Evolutionary conservation across 371 early-diverging fungal genomes (phyloP), one percentile per base, ranked within the genome.

Genomic region (Rhizopus arrhizus): DNA sequence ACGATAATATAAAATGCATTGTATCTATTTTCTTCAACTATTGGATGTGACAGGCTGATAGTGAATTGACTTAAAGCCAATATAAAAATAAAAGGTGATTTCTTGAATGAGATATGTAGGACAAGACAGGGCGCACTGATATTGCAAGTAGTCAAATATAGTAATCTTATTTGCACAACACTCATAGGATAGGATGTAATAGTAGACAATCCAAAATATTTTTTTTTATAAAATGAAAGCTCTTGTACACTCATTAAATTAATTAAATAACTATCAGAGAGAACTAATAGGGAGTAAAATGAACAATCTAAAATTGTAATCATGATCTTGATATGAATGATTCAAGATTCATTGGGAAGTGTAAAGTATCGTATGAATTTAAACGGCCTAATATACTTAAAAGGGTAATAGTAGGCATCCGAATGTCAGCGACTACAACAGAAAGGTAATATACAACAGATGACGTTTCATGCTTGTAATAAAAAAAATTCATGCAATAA

Each of bases 121-220:
- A 67, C 67, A 11, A 34, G 32, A 45, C 35, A 53, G 40, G 70
- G 70, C 1, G 34, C 66, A 0, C 13, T 66, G 11, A 28, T 70
- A 11, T 29, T 67, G 33, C 70, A 70, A 51, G 70, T 64, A n/a
- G 67, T 60, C 15, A 70, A 70, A 50, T 70, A 70, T 43, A 61
- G 66, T 8, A 42, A 67, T 34, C 46, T 69, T 4, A 35, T 43
- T 2, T 64, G 58, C 5, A 40, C 64, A 28, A 46, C 47, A 5
- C 53, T 64, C 11, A 32, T 69, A 0, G 49, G 2, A 22, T 22
- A 0, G 22, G 22, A 22, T 22, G 22, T 22, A 22, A 22, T 22
- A 22, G 22, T 22, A 22, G 22, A 22, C 22, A 22, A 22, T 22
- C 22, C 22, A 22, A 22, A 2, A 22, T n/a, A n/a, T n/a, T 22